Base-by-base conservation (phyloP, 1,139 yeast genomes). In the Lodderomyces margitis region DNA sequence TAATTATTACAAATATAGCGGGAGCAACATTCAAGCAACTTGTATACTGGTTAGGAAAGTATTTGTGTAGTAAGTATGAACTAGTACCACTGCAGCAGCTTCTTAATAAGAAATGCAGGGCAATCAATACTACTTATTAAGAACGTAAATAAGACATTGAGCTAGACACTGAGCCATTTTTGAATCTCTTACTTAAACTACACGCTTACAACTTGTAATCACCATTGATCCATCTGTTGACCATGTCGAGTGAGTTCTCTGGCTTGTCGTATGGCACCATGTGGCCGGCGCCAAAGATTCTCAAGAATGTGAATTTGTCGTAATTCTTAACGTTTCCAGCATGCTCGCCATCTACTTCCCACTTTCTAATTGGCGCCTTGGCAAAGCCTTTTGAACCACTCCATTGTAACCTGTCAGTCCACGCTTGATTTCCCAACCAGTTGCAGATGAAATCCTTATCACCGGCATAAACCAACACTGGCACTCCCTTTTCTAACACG, bases 361-460 rank as follows among this genome's bases (percentile, higher is more conserved):
- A 72, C 27, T 61, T 55, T 46, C 58, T 61, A 42, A 70, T 65
- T 32, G 80, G 72, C 36, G 66, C 63, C 21, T 49, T 46, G 20
- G 64, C 60, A 53, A 80, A 85, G 14, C 72, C 77, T 14, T 71
- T 74, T 40, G 74, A 66, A 39, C 81, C 81, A 30, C 80, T 66
- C 87, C 89, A 85, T 59, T 77, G 80, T 53, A 85, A 71, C 43
- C 62, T 75, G 57, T 84, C 71, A 33, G 88, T 70, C 94, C 92
- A 85, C n/a, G 86, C 92, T 59, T 78, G 78, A 68, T 85, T 85
- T 60, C 94, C 94, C 58, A 85, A 72, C 94, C 94, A 85, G 69
- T 85, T 85, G 64, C 94, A 85, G 55, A 85, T 85, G 59, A 82
- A 86, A 65, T 85, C 94, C 64, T 85, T 84, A 65, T 85, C 94